These are phyloP conservation scores for Scytalidium lignicola DNA, from an alignment of 2,329 filamentous ascomycete genomes.

Conservation along the genomic window DNA sequence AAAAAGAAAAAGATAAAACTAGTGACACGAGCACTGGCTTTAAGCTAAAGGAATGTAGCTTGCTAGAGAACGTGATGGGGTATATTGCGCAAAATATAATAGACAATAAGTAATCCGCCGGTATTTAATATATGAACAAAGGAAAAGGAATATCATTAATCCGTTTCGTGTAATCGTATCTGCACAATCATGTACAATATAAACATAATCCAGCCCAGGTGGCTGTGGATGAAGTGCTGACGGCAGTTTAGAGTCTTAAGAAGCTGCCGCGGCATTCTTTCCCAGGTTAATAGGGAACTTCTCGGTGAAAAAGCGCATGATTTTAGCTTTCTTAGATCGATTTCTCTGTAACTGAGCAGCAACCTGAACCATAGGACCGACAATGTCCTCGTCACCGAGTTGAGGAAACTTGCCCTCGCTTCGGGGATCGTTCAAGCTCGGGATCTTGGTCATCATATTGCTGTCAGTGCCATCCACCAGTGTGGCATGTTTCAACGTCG, in stretches of 20 bases:
- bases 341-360: slow-evolving; percentile 24
- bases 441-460: slow-evolving; percentile 58
- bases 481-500: slow-evolving; percentile 34
- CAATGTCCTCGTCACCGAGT: slow-evolving; percentile 85
- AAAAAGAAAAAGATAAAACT: too few species aligned
- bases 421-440: slow-evolving; percentile 60
- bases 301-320: slow-evolving; percentile 27
- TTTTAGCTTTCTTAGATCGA: slow-evolving; percentile 26
- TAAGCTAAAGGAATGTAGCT: slow-evolving; percentile 14
- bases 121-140: slow-evolving; percentile 9
- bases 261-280: background rate
- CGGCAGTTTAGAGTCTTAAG: slow-evolving; percentile 11
- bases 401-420: slow-evolving; percentile 79
- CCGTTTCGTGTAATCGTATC: background rate
- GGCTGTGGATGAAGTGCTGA: background rate
- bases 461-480: slow-evolving; percentile 38
- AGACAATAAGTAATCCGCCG: slow-evolving; percentile 11
- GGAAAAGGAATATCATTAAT: slow-evolving; percentile 1
- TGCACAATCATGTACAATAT: background rate
- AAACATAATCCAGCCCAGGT: background rate
- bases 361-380: slow-evolving; percentile 68
- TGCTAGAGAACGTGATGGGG: slow-evolving; percentile 24
- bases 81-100: background rate
- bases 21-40: slow-evolving; percentile 8
- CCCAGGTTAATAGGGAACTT: slow-evolving; percentile 27